phyloP scores from a whole-genome alignment of 2,329 filamentous ascomycete genomes.

The Paraphoma sp. region DNA sequence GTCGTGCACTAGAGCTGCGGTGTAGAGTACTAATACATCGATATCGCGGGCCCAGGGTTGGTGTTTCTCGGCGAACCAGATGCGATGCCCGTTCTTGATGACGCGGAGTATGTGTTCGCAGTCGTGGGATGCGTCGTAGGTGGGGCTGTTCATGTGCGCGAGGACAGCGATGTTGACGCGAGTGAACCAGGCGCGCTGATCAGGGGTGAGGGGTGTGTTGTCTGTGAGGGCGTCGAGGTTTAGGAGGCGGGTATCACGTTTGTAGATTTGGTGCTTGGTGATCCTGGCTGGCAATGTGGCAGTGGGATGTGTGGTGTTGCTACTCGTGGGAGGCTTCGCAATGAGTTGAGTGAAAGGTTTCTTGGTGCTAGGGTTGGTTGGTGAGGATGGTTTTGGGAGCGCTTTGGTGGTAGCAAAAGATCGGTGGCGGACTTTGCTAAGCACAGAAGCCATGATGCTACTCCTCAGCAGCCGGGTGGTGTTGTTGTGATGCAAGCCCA shows the following conservation, averaged over 20 bases:
- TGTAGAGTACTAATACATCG: slow-evolving; percentile 65
- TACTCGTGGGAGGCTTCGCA: too few species aligned
- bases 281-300: not conserved
- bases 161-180: slow-evolving; percentile 37
- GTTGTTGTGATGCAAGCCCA: too few species aligned
- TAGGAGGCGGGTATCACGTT: not conserved
- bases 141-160: slow-evolving; percentile 67
- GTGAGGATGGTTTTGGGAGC: too few species aligned
- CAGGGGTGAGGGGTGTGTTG: not conserved
- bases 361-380: too few species aligned
- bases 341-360: too few species aligned
- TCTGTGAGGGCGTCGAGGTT: slow-evolving; percentile 15
- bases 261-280: not conserved
- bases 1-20: slow-evolving; percentile 72
- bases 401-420: too few species aligned
- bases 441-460: too few species aligned
- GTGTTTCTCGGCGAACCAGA: slow-evolving; percentile 60
- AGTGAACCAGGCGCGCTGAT: slow-evolving; percentile 17
- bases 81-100: slow-evolving; percentile 68
- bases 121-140: slow-evolving; percentile 83
- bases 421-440: too few species aligned
- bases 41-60: slow-evolving; percentile 35
- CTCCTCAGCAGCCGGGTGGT: too few species aligned
- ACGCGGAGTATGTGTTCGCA: slow-evolving; percentile 83
- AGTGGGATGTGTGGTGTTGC: not conserved